These are phyloP conservation scores for Isatis lusitanica DNA, from an alignment of 441 rosid species.

Conservation along the genomic window DNA sequence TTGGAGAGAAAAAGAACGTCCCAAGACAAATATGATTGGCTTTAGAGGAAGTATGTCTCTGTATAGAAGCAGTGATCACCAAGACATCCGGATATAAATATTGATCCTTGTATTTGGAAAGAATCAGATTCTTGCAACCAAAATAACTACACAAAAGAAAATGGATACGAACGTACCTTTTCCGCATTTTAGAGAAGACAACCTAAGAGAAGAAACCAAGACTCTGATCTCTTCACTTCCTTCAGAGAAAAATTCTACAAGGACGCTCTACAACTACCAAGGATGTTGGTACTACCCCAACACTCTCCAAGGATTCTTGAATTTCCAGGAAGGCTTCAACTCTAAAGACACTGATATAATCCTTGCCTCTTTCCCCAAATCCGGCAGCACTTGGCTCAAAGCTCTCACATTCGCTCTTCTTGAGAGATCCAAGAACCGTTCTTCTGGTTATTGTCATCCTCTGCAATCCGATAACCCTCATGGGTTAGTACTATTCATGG, in stretches of 20 bases:
- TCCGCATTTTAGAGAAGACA: constrained; percentile 24
- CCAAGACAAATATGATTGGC: too few relatives aligned
- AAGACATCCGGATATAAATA: not conserved
- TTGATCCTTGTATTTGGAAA: not conserved
- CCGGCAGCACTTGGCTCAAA: constrained; percentile 68
- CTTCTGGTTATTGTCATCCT: constrained; percentile 40
- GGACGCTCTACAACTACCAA: constrained; percentile 35
- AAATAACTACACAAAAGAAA: not conserved
- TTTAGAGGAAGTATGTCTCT: too few relatives aligned
- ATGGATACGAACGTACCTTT: not conserved
- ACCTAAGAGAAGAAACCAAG: constrained; percentile 33
- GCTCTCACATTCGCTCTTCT: constrained; percentile 46
- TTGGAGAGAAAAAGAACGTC: too few relatives aligned
- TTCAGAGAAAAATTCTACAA: constrained; percentile 29
- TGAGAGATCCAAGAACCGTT: constrained; percentile 23
- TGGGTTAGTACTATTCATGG: constrained; percentile 45
- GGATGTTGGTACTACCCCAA: constrained; percentile 46
- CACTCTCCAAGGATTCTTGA: constrained; percentile 35
- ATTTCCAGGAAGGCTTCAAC: constrained; percentile 41
- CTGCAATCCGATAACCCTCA: constrained; percentile 34
- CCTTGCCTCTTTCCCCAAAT: constrained; percentile 51
- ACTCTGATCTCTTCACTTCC: constrained; percentile 44
- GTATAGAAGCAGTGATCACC: too few relatives aligned
- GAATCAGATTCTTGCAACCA: not conserved
- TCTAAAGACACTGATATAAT: constrained; percentile 42